Base-by-base conservation (phyloP, 306 rosid genomes). In the Cicer cuneatum region DNA sequence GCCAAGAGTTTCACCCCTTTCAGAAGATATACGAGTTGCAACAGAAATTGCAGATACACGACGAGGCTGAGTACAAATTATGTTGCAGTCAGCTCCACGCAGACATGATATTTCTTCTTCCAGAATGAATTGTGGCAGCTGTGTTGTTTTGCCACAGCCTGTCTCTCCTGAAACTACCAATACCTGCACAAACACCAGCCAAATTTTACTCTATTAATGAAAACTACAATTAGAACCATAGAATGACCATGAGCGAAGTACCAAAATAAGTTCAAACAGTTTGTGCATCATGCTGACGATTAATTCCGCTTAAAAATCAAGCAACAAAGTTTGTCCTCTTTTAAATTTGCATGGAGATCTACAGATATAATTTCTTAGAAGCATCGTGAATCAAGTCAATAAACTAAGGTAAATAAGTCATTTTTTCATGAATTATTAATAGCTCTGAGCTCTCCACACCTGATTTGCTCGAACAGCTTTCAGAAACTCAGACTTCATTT, bases 101-200 rank as follows among this genome's bases (percentile, higher is more conserved):
- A 87, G 68, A 79, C 74, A 45, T 2, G 87, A 86, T 69, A 89
- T 86, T 83, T 93, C 96, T 65, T 91, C 93, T 80, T 91, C 98
- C 59, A 93, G 79, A 83, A 93, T 93, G 76, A 91, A 93, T 57
- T 89, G 98, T 66, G 98, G 91, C 65, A 91, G 89, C 75, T 91
- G 98, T 3, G 98, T 93, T 83, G 98, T 93, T 84, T 93, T 93
- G 62, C 98, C 98, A 77, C 97, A 91, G 64, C 98, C 97, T 59
- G 98, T 93, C 90, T 88, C 97, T 83, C 98, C 98, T 39, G 98
- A 93, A 87, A 93, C 96, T 85, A 93, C 96, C 82, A 93, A 71
- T 76, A 91, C 97, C 98, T 93, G 85, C 8, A 75, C 62, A 64
- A 56, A 79, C 51, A 83, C 66, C 77, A 79, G 68, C 66, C 70